A percentile compares a stretch with the other conserved stretches of the same genome.
Evolutionary conservation across 1,284 basidiomycete species (phyloP).

Genomic region (Mrakiaceae sp.): DNA sequence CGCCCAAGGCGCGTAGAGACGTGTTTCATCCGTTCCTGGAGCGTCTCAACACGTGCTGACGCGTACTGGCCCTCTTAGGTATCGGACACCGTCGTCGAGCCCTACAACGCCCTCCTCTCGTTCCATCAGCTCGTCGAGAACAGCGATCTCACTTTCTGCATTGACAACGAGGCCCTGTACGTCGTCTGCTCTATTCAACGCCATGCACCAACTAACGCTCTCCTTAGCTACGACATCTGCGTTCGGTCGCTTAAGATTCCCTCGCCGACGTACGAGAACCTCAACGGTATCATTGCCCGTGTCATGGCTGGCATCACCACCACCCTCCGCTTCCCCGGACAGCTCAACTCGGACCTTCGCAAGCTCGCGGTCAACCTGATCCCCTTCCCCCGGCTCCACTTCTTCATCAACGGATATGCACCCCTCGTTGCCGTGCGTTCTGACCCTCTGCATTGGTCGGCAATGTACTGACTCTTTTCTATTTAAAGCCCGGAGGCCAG

Average conservation of each 20-base stretch:
- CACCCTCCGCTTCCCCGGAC: constrained; percentile 94
- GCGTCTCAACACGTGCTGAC: constrained; percentile 3
- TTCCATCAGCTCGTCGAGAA: constrained; percentile 53
- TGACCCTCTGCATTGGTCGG: background rate
- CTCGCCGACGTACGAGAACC: constrained; percentile 88
- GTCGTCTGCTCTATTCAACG: background rate
- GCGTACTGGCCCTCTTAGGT: constrained; percentile 25
- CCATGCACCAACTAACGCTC: no score
- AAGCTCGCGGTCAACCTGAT: constrained; percentile 90
- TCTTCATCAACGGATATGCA: constrained; percentile 78
- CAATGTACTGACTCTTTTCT: background rate
- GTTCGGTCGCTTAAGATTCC: constrained; percentile 91
- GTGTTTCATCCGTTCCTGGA: background rate
- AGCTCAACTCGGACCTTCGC: constrained; percentile 93
- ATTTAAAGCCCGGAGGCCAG: constrained; percentile 5
- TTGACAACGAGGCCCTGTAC: constrained; percentile 95
- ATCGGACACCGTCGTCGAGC: constrained; percentile 50
- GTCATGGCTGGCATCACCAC: constrained; percentile 69
- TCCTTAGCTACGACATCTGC: constrained; percentile 59
- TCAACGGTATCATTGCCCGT: constrained; percentile 57
- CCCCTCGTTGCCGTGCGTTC: constrained; percentile 53
- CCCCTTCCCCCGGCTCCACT: constrained; percentile 86
- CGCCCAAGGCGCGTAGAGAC: constrained; percentile 40
- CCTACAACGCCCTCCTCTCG: constrained; percentile 46
- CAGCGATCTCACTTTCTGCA: constrained; percentile 52